phyloP scores from a whole-genome alignment of 2,329 filamentous ascomycete genomes.

The Cryphonectria carpinicola region DNA sequence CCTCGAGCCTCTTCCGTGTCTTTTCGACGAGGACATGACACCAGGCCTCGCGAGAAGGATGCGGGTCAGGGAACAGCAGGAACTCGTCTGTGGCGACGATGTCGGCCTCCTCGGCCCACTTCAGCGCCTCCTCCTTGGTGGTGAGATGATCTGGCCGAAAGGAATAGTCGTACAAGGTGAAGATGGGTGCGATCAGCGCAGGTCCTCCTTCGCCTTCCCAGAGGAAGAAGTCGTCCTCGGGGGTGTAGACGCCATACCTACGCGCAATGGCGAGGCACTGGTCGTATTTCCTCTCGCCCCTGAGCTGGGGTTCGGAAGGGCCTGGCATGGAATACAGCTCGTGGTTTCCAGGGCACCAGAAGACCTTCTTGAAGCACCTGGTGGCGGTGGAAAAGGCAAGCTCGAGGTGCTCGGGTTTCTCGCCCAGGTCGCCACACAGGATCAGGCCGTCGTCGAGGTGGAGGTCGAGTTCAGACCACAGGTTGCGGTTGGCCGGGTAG shows the following conservation, averaged over 20 bases:
- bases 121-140: constrained; percentile 48
- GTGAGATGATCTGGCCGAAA: constrained; percentile 54
- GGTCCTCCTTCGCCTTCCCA: constrained; percentile 57
- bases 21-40: constrained; percentile 37
- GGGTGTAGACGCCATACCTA: constrained; percentile 55
- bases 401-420: constrained; percentile 41
- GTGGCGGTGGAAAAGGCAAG: constrained; percentile 39
- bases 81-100: constrained; percentile 44
- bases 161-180: constrained; percentile 64
- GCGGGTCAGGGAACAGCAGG: constrained; percentile 42
- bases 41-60: constrained; percentile 41
- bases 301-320: constrained; percentile 37
- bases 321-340: constrained; percentile 57
- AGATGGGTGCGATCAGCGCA: constrained; percentile 57
- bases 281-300: constrained; percentile 58
- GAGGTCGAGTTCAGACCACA: constrained; percentile 36
- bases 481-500: constrained; percentile 39
- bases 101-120: constrained; percentile 42
- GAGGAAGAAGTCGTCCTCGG: constrained; percentile 57
- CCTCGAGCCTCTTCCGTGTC: constrained; percentile 37
- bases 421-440: constrained; percentile 43
- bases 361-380: constrained; percentile 45
- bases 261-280: constrained; percentile 58
- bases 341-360: constrained; percentile 62
- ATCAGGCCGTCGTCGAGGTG: constrained; percentile 44